These are phyloP conservation scores for Dothistroma septosporum DNA, from an alignment of 2,329 filamentous ascomycete genomes.

Conservation along the genomic window DNA sequence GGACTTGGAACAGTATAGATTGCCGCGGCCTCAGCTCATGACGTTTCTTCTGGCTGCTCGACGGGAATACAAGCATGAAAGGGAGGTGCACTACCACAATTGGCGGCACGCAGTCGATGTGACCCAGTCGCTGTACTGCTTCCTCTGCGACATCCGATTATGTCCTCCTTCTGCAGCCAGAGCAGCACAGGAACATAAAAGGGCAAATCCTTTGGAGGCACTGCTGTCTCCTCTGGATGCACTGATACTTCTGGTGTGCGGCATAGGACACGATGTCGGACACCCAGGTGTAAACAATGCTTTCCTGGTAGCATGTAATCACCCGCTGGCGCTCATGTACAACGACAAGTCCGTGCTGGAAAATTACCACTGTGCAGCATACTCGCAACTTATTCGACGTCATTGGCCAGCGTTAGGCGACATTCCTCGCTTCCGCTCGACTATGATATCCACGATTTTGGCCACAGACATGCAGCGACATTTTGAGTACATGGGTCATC, in stretches of 20 bases:
- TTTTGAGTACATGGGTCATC: conserved; percentile 90
- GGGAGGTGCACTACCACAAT: conserved; percentile 69
- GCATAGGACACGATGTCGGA: conserved; percentile 96
- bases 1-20: conserved; percentile 63
- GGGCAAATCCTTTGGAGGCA: conserved; percentile 59
- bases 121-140: conserved; percentile 86
- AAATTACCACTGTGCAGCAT: conserved; percentile 95
- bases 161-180: conserved; percentile 63
- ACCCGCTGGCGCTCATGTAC: conserved; percentile 89
- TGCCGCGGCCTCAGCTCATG: conserved; percentile 58
- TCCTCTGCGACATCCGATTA: conserved; percentile 62
- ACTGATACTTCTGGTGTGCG: conserved; percentile 82
- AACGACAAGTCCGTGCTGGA: conserved; percentile 96
- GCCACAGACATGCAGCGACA: conserved; percentile 97
- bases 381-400: conserved; percentile 87
- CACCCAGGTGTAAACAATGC: conserved; percentile 98
- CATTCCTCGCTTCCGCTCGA: conserved; percentile 71
- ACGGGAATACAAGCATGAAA: conserved; percentile 77
- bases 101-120: conserved; percentile 97
- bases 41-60: conserved; percentile 84
- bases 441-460: conserved; percentile 97
- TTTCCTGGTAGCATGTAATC: conserved; percentile 86
- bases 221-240: conserved; percentile 84
- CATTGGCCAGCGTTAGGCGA: conserved; percentile 85
- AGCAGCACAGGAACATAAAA: conserved; percentile 31